Base-by-base conservation (phyloP, 2,329 filamentous ascomycete species). In the Geoglossum cookeanum region DNA sequence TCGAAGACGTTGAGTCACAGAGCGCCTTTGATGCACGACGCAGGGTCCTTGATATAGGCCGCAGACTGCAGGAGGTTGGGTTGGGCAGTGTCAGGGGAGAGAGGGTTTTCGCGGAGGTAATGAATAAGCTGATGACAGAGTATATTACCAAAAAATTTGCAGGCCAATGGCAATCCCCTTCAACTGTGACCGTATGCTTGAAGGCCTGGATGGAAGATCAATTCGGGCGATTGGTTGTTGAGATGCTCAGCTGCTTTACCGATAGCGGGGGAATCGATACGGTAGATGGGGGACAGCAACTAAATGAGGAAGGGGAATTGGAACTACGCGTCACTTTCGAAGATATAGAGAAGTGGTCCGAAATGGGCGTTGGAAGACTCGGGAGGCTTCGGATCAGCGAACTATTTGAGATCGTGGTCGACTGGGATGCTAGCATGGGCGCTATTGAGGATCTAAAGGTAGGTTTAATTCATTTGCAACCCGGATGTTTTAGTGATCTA, bases 351-450 rank as follows among this genome's bases (percentile, higher is more conserved):
- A 79, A 79, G 60, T 88, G 84, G 78, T 83, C 84, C 65, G 79
- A 84, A 45, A 81, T 84, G 63, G 83, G 83, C 15, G 68, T 87
- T 49, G 78, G 78, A 2, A 78, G 83, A 49, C 74, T 91, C 15
- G 85, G 85, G 1, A 76, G 78, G 17, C 72, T 85, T 53, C 78
- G 87, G 48, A 85, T 84, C 51, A 74, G 77, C 6, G 81, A 88
- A 64, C 72, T 92, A 8, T 91, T 89, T 64, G 84, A 90, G 64
- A 89, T 91, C 64, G 81, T 89, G 51, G 75, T 85, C 58, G 75
- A 78, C 58, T 92, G 86, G 86, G 84, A 86, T 3, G 69, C 76
- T 39, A 87, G 83, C 62, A 75, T 77, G 57, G 82, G 83, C 1
- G 87, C 83, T 0, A 75, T 92, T 2, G 78, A 87, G 33, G 87